Evolutionary conservation across 163 green algal genomes (phyloP).

Genomic region (Chloromonas sp.): DNA sequence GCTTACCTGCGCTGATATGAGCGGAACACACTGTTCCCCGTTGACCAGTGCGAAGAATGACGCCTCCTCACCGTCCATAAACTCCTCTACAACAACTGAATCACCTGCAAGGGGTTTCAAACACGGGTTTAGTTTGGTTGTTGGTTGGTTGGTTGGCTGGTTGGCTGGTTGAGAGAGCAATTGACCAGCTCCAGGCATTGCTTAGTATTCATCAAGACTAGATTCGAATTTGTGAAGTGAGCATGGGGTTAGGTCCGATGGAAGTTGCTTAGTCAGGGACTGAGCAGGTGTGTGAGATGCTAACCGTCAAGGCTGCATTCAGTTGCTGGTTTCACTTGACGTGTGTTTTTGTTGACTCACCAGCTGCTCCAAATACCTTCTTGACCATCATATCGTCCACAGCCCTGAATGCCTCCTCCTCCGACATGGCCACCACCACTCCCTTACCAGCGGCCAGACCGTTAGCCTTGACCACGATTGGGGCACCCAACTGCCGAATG

Average conservation of each 20-base stretch:
- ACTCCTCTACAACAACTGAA: constrained; percentile 94
- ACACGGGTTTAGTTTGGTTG: too few relatives aligned
- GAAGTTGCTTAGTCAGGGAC: too few relatives aligned
- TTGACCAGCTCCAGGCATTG: too few relatives aligned
- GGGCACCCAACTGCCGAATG: constrained; percentile 51
- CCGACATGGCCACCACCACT: constrained; percentile 77
- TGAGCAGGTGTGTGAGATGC: too few relatives aligned
- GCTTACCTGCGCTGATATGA: constrained; percentile 39
- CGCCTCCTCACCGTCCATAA: constrained; percentile 90
- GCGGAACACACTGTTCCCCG: constrained; percentile 62
- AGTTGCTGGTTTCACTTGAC: too few relatives aligned
- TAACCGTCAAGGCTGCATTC: too few relatives aligned
- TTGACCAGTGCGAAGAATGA: constrained; percentile 96
- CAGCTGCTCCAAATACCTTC: constrained; percentile 70
- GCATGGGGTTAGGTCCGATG: too few relatives aligned
- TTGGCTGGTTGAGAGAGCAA: too few relatives aligned
- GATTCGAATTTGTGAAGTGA: too few relatives aligned
- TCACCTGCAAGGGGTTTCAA: constrained; percentile 39
- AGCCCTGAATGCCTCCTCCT: constrained; percentile 75
- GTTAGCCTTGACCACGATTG: constrained; percentile 96
- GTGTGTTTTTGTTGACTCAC: constrained; percentile 15
- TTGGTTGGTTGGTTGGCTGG: too few relatives aligned
- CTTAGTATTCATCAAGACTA: too few relatives aligned
- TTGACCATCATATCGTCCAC: constrained; percentile 87
- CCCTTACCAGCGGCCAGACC: constrained; percentile 91